Evolutionary conservation across 345 rosid genomes (phyloP).

Genomic region (Microcos paniculata): DNA sequence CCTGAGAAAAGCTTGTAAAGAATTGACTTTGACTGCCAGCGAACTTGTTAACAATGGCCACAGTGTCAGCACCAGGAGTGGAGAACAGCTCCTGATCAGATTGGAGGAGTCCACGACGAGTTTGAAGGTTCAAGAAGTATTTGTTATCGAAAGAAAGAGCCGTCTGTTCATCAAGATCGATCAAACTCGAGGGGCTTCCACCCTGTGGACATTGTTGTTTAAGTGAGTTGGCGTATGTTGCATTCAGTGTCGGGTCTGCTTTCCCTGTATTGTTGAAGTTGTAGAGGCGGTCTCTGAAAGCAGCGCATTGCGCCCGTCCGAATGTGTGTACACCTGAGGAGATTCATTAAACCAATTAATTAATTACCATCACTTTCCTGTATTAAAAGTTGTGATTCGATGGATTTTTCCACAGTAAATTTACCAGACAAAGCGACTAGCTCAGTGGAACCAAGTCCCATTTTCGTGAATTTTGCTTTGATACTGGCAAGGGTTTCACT

Average conservation of each 20-base stretch:
- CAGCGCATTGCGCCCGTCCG: conserved; percentile 15
- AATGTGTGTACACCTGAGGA: conserved; percentile 17
- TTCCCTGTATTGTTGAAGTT: not conserved
- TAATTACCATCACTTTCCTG: not conserved
- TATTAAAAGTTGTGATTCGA: not conserved
- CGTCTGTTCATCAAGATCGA: conserved; percentile 11
- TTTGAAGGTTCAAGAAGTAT: conserved; percentile 33
- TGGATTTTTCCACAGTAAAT: not conserved
- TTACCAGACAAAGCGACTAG: conserved; percentile 44
- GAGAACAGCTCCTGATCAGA: conserved; percentile 45
- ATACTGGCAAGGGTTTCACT: conserved; percentile 21
- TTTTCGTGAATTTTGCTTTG: conserved; percentile 13
- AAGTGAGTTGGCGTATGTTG: conserved; percentile 6
- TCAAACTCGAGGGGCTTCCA: conserved; percentile 1
- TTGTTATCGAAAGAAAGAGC: conserved; percentile 26
- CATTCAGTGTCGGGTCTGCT: conserved; percentile 1
- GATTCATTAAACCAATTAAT: not conserved
- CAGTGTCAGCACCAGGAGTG: conserved; percentile 13
- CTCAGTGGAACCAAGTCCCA: conserved; percentile 29
- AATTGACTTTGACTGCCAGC: conserved; percentile 34
- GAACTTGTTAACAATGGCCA: conserved; percentile 34
- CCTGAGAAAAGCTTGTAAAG: conserved; percentile 31
- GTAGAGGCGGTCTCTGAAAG: conserved; percentile 2
- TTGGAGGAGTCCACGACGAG: conserved; percentile 32
- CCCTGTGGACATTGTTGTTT: conserved; percentile 16